Evolutionary conservation across 768 basidiomycete species (phyloP).

Genomic region (Boletales sp.): DNA sequence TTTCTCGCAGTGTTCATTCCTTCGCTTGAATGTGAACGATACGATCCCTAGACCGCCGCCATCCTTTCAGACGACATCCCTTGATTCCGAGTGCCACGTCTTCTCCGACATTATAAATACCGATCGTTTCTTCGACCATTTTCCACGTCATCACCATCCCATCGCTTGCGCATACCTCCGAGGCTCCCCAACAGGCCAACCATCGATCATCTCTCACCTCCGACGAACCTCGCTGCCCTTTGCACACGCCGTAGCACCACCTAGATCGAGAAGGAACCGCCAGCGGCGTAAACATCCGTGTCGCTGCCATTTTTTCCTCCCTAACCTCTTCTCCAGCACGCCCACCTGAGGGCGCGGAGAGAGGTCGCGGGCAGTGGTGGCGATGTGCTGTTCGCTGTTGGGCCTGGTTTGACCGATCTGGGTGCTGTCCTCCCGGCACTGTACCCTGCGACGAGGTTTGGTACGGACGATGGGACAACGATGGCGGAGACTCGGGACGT

Average conservation of each 20-base stretch:
- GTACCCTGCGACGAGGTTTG: background rate
- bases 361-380: background rate
- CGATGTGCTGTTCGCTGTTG: too few relatives aligned
- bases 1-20: background rate
- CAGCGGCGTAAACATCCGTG: background rate
- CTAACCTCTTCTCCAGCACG: background rate
- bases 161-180: background rate
- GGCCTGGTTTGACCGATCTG: background rate
- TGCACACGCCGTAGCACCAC: background rate
- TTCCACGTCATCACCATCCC: background rate
- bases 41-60: background rate
- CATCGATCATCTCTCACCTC: background rate
- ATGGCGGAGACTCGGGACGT: background rate
- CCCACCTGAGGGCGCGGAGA: background rate
- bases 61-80: background rate
- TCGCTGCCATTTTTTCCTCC: background rate
- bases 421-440: too few relatives aligned
- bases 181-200: background rate
- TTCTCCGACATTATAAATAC: background rate
- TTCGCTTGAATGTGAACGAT: background rate
- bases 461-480: background rate
- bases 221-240: background rate
- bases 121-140: background rate
- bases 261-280: background rate
- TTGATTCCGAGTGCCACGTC: background rate